A percentile compares a stretch with the other conserved stretches of the same genome.
These are phyloP conservation scores for Colletotrichum melonis DNA, from an alignment of 2,329 filamentous ascomycete genomes.

Conservation along the genomic window DNA sequence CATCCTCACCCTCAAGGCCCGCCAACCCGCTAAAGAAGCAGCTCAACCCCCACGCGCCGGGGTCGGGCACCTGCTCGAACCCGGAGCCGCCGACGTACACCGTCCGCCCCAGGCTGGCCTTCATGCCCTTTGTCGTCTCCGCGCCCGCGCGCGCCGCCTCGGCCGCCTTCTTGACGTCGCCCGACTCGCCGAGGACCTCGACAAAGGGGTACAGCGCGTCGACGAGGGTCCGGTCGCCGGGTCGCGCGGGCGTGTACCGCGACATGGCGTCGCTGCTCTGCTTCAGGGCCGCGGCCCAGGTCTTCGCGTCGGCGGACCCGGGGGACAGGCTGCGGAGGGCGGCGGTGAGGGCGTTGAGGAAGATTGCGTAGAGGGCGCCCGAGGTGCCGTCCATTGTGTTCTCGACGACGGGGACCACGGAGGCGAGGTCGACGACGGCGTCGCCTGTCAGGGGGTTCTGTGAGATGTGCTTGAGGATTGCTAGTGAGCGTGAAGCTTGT, in stretches of 20 bases:
- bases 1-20: slow-evolving; percentile 56
- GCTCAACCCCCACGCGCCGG: slow-evolving; percentile 79
- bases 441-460: slow-evolving; percentile 60
- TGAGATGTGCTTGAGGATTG: slow-evolving; percentile 62
- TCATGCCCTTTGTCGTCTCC: slow-evolving; percentile 90
- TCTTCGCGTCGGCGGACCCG: slow-evolving; percentile 51
- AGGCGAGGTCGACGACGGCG: slow-evolving; percentile 62
- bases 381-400: slow-evolving; percentile 71
- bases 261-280: slow-evolving; percentile 77
- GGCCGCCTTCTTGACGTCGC: slow-evolving; percentile 78
- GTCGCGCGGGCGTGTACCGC: slow-evolving; percentile 89
- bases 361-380: slow-evolving; percentile 78
- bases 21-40: slow-evolving; percentile 86
- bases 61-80: slow-evolving; percentile 63
- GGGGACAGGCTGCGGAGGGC: slow-evolving; percentile 59
- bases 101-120: slow-evolving; percentile 84
- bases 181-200: slow-evolving; percentile 72
- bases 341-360: slow-evolving; percentile 85
- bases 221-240: slow-evolving; percentile 89
- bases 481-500: slow-evolving; percentile 45
- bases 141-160: slow-evolving; percentile 80
- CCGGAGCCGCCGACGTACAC: slow-evolving; percentile 79
- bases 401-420: slow-evolving; percentile 66
- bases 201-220: slow-evolving; percentile 93
- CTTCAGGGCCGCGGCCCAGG: slow-evolving; percentile 74